phyloP scores from a whole-genome alignment of 257 asterid species.

The Osmanthus fragrans region DNA sequence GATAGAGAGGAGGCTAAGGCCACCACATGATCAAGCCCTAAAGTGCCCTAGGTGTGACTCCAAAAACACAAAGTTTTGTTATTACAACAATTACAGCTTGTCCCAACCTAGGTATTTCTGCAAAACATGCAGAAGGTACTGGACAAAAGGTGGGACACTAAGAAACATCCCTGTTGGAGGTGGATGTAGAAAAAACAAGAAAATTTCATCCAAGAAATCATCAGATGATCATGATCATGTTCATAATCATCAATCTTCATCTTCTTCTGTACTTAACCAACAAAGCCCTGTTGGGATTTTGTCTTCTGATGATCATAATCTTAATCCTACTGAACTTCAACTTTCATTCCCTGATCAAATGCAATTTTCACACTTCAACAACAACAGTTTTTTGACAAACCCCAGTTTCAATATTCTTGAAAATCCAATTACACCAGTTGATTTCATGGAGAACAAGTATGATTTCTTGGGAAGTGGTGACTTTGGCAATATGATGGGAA shows the following conservation, averaged over 20 bases:
- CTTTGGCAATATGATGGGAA: conserved; percentile 21
- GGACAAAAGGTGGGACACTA: conserved; percentile 96
- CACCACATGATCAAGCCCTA: conserved; percentile 67
- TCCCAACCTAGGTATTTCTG: conserved; percentile 96
- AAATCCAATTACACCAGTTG: conserved; percentile 44
- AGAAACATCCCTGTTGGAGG: conserved; percentile 96
- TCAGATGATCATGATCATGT: conserved; percentile 10
- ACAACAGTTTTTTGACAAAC: conserved; percentile 30
- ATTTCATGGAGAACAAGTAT: conserved; percentile 61
- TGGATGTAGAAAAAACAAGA: conserved; percentile 86
- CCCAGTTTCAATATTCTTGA: conserved; percentile 41
- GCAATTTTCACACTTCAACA: conserved; percentile 44
- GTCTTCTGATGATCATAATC: neutral
- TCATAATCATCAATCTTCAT: conserved; percentile 22
- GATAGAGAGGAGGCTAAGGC: conserved; percentile 71
- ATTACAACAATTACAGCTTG: conserved; percentile 94
- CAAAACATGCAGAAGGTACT: conserved; percentile 90
- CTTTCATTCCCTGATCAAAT: conserved; percentile 51
- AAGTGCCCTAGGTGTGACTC: conserved; percentile 96
- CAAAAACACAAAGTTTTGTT: conserved; percentile 88
- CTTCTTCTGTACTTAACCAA: conserved; percentile 23
- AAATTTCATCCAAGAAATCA: conserved; percentile 55
- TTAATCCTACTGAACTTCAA: conserved; percentile 43
- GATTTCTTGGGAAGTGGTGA: conserved; percentile 37
- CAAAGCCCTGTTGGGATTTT: conserved; percentile 10